These are phyloP conservation scores for Silybum marianum DNA, from an alignment of 129 eudicot genomes.

Conservation along the genomic window DNA sequence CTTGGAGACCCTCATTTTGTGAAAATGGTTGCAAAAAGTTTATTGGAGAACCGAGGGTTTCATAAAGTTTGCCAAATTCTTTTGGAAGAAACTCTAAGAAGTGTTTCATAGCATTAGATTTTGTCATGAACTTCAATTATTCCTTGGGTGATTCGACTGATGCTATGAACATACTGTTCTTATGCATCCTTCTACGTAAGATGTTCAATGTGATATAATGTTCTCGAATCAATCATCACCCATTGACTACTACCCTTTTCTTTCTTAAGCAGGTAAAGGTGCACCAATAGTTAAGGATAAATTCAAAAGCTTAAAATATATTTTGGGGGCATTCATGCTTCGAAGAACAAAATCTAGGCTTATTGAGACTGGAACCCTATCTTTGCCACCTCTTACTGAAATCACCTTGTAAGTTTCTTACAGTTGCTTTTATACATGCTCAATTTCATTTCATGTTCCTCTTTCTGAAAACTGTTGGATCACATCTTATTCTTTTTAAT, in stretches of 20 bases:
- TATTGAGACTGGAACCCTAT: slow-evolving; percentile 70
- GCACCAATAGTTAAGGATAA: slow-evolving; percentile 53
- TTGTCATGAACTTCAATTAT: background rate
- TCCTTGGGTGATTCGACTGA: background rate
- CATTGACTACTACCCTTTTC: background rate
- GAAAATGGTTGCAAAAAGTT: background rate
- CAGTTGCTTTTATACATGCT: background rate
- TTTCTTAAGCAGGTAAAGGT: slow-evolving; percentile 50
- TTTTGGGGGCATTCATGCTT: slow-evolving; percentile 85
- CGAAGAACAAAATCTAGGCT: slow-evolving; percentile 92
- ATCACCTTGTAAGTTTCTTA: slow-evolving; percentile 78
- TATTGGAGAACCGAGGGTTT: background rate
- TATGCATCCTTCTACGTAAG: slow-evolving; percentile 11
- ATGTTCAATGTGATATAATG: slow-evolving; percentile 10
- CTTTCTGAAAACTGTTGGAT: background rate
- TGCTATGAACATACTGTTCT: slow-evolving; percentile 18
- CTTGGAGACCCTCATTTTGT: background rate
- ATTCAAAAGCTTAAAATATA: slow-evolving; percentile 63
- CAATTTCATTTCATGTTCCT: background rate
- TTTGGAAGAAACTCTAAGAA: background rate
- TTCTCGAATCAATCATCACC: background rate
- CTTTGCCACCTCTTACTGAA: slow-evolving; percentile 95
- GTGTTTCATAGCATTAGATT: background rate
- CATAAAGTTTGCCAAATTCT: background rate
- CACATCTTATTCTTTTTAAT: background rate